Base-by-base conservation (phyloP, 176 grass and related monocot species). In the Ensete glaucum region DNA sequence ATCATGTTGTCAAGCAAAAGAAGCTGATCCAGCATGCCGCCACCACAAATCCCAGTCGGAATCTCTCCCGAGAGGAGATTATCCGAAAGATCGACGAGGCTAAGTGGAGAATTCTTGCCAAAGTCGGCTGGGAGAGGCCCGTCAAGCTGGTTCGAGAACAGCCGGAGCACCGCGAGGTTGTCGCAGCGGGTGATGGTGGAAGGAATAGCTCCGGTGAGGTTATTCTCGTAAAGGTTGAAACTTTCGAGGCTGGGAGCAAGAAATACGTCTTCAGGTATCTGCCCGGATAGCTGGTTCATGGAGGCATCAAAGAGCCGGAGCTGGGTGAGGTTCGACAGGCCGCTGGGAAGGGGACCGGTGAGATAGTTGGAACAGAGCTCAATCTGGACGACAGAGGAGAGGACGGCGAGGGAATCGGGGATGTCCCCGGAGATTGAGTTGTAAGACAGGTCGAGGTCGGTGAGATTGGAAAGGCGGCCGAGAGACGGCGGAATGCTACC, bases 241-340 rank as follows among this genome's bases (percentile, higher is more conserved):
- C 58, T 76, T 63, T 76, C 19, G 3, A 76, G 11, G 19, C 23
- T 52, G 34, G 57, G 74, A 64, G 11, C 74, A 9, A 76, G 74
- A 19, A 76, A 76, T 9, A 76, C 29, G 58, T 76, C 74, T 17
- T 76, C 58, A 9, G 74, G 74, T 21, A 76, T 76, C 34, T 27
- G 11, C 24, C 56, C 74, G 1, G 74, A 63, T 34, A 76, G 58
- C 29, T 64, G 74, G 74, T 76, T 76, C 19, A 16, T 64, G 57
- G 74, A 76, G 26, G 74, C 74, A 29, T 76, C 74, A 1, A 76
- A 76, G 2, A 52, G 64, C 43, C 19, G 58, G 57, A 76, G 74
- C 3, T 63, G 3, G 43, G 74, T 76, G 74, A 76, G 57, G 58
- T 76, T 76, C 11, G 57, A 63, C 17, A 76, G 58, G n/a, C 74